Percentiles rank a stretch among this genome's conserved stretches.
These are phyloP conservation scores for Anisodus tanguticus DNA, from an alignment of 257 asterid genomes.

Conservation along the genomic window DNA sequence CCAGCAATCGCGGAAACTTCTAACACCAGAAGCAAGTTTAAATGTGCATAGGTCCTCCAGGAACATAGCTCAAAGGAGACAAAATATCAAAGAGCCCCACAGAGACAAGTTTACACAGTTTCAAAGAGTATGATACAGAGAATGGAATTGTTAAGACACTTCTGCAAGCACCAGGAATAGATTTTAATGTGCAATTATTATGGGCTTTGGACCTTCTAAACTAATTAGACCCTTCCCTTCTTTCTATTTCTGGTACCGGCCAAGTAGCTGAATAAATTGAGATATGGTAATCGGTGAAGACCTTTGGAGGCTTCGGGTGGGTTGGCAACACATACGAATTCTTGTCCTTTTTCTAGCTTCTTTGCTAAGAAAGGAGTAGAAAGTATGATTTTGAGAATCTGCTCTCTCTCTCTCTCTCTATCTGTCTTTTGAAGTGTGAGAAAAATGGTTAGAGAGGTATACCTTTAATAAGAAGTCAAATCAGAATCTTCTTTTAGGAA, in stretches of 20 bases:
- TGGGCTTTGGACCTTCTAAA: not conserved
- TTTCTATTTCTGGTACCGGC: not conserved
- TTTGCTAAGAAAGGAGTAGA: not conserved
- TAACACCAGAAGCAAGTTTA: constrained; percentile 13
- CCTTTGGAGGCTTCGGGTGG: constrained; percentile 1
- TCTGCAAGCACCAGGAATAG: not conserved
- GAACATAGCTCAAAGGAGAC: constrained; percentile 13
- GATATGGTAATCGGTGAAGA: not conserved
- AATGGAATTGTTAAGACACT: not conserved
- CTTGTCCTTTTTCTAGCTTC: constrained; percentile 2
- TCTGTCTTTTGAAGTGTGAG: not conserved
- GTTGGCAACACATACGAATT: constrained; percentile 2
- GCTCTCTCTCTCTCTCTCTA: not conserved
- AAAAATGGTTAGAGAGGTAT: not conserved
- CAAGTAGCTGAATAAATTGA: constrained; percentile 24
- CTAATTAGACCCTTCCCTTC: constrained; percentile 10
- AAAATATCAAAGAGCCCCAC: not conserved
- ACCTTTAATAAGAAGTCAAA: too few relatives aligned
- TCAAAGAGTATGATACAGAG: not conserved
- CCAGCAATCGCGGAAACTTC: not conserved
- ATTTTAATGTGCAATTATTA: constrained; percentile 21
- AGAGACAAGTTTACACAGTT: not conserved
- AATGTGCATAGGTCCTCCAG: not conserved
- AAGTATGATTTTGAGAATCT: not conserved
- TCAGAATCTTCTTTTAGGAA: not conserved